A percentile compares a stretch with the other conserved stretches of the same genome.
Conservation (phyloP, 1,284 basidiomycete genomes). For the Pholiota adiposa region DNA sequence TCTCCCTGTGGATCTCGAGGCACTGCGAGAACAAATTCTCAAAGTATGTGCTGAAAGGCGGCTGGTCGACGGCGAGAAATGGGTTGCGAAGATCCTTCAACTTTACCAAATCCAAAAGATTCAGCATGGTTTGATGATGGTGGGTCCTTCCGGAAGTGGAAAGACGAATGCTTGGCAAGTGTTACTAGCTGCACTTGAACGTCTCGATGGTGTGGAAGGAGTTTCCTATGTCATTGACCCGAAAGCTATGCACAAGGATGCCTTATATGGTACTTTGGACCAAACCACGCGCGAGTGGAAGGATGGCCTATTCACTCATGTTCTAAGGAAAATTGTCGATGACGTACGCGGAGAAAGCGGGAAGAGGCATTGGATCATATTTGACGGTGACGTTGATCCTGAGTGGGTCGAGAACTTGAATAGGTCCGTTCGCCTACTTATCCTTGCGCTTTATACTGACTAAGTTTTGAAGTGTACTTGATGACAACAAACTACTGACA, state of each 20-base stretch:
- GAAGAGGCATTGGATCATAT: constrained; percentile 99
- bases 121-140: constrained; percentile 99
- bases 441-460: background rate
- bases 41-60: constrained; percentile 89
- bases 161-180: constrained; percentile 99
- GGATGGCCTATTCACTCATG: constrained; percentile 98
- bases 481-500: constrained; percentile 98
- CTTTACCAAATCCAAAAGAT: constrained; percentile 99
- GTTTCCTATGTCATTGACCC: constrained; percentile 98
- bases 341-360: constrained; percentile 97
- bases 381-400: constrained; percentile 99
- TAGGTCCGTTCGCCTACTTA: constrained; percentile 62
- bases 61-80: constrained; percentile 84
- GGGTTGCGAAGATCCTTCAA: constrained; percentile 96
- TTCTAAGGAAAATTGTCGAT: constrained; percentile 97
- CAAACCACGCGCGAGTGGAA: constrained; percentile 99
- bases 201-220: constrained; percentile 91
- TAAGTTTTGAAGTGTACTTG: constrained; percentile 76
- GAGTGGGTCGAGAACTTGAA: constrained; percentile 99
- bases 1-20: constrained; percentile 86
- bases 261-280: constrained; percentile 96
- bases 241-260: constrained; percentile 99
- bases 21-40: constrained; percentile 83
- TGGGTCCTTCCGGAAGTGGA: constrained; percentile 95
- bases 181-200: constrained; percentile 88